Evolutionary conservation across 2,329 filamentous ascomycete species (phyloP).

Genomic region (Aspergillus brunneoviolaceus): DNA sequence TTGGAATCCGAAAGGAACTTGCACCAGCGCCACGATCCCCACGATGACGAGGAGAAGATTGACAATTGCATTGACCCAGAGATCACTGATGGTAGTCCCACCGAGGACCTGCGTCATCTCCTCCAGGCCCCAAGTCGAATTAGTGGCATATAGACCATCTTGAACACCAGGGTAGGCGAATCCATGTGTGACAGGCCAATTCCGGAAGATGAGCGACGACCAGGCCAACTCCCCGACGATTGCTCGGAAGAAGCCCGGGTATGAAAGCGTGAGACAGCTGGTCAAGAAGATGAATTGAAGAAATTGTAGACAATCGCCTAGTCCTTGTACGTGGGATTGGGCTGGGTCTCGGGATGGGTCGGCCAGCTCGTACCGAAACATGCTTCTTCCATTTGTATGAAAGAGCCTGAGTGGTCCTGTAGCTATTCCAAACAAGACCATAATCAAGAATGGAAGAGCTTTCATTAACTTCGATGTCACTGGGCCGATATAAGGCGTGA

Average conservation of each 20-base stretch:
- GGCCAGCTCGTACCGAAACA: constrained; percentile 14
- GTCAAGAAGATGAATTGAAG: constrained; percentile 18
- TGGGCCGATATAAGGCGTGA: constrained; percentile 14
- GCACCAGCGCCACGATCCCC: neutral
- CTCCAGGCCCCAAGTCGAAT: constrained; percentile 15
- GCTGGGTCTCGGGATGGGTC: constrained; percentile 5
- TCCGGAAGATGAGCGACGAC: constrained; percentile 16
- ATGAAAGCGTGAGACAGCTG: constrained; percentile 12
- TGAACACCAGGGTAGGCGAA: constrained; percentile 17
- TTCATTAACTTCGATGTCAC: neutral
- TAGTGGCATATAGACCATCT: constrained; percentile 11
- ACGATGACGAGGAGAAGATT: constrained; percentile 11
- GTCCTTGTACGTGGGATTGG: constrained; percentile 4
- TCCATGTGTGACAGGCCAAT: constrained; percentile 15
- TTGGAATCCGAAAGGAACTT: neutral
- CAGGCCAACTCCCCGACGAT: constrained; percentile 14
- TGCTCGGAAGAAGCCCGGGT: constrained; percentile 17
- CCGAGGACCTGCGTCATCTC: constrained; percentile 19
- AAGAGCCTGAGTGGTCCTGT: neutral
- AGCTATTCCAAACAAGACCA: constrained; percentile 10
- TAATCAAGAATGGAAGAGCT: constrained; percentile 5
- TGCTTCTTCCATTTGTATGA: constrained; percentile 2
- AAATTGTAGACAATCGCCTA: constrained; percentile 13
- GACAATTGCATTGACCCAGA: constrained; percentile 15
- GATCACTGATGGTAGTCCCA: constrained; percentile 9